phyloP scores from a whole-genome alignment of 345 rosid species.

The Crucihimalaya himalaica region DNA sequence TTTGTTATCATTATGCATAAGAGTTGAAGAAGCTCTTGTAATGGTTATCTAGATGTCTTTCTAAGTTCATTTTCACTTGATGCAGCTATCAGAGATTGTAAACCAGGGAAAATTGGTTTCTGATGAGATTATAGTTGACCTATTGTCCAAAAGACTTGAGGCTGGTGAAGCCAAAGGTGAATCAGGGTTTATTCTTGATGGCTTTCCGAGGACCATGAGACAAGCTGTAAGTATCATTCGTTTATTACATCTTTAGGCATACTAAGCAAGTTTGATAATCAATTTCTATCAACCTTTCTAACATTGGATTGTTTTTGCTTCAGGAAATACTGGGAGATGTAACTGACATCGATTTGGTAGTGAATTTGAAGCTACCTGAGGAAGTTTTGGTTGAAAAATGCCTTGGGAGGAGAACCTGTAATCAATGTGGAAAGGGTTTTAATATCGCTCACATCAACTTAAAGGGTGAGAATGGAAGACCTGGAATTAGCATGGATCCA shows the following conservation, averaged over 20 bases:
- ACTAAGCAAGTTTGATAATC: not conserved
- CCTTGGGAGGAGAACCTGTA: conserved; percentile 88
- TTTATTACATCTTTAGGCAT: not conserved
- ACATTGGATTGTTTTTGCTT: conserved; percentile 6
- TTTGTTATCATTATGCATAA: not conserved
- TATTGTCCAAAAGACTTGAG: conserved; percentile 78
- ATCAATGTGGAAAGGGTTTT: conserved; percentile 77
- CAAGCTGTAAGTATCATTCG: conserved; percentile 69
- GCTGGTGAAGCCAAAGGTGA: conserved; percentile 87
- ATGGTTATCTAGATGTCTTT: not conserved
- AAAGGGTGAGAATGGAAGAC: conserved; percentile 74
- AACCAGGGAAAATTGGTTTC: conserved; percentile 86
- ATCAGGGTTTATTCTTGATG: conserved; percentile 91
- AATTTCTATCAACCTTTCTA: not conserved
- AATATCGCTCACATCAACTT: conserved; percentile 73
- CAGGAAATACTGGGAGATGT: conserved; percentile 87
- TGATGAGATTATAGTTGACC: conserved; percentile 69
- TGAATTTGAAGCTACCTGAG: conserved; percentile 80
- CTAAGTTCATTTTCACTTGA: conserved; percentile 12
- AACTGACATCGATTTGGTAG: conserved; percentile 78
- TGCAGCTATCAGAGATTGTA: conserved; percentile 79
- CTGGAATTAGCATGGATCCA: conserved; percentile 85
- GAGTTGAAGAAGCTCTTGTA: not conserved
- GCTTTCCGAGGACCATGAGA: conserved; percentile 88
- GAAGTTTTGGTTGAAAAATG: conserved; percentile 88